phyloP scores from a whole-genome alignment of 2,329 filamentous ascomycete species.

The Aspergillus sp. region DNA sequence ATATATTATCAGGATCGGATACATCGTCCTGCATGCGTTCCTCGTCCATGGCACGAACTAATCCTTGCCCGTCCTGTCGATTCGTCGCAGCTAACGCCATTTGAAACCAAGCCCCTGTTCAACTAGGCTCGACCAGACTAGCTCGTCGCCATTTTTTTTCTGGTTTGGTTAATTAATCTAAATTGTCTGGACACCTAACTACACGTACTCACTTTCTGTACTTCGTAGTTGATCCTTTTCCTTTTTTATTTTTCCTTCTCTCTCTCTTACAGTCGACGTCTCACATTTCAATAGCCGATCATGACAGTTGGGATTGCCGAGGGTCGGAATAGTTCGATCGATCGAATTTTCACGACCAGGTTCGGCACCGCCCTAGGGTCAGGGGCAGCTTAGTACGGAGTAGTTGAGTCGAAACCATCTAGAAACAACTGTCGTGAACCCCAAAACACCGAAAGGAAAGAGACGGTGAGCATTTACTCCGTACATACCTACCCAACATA shows the following conservation, averaged over 20 bases:
- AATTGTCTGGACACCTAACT: not conserved
- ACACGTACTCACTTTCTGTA: too few species aligned
- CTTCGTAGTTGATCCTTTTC: too few species aligned
- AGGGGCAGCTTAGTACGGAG: not conserved
- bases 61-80: not conserved
- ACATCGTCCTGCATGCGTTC: not conserved
- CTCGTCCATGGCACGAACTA: not conserved
- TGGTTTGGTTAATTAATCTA: not conserved
- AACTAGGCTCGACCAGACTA: not conserved
- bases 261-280: not conserved
- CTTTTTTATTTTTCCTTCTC: not conserved
- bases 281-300: not conserved
- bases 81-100: not conserved
- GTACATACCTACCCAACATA: not conserved
- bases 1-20: not conserved
- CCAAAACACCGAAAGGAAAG: not conserved
- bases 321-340: not conserved
- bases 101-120: not conserved
- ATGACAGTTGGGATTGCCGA: not conserved
- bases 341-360: not conserved
- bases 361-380: not conserved
- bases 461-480: not conserved
- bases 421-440: too few species aligned
- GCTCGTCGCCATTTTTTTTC: not conserved
- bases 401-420: too few species aligned